Base-by-base conservation (phyloP, 2,329 filamentous ascomycete species). In the Camillea tinctor region DNA sequence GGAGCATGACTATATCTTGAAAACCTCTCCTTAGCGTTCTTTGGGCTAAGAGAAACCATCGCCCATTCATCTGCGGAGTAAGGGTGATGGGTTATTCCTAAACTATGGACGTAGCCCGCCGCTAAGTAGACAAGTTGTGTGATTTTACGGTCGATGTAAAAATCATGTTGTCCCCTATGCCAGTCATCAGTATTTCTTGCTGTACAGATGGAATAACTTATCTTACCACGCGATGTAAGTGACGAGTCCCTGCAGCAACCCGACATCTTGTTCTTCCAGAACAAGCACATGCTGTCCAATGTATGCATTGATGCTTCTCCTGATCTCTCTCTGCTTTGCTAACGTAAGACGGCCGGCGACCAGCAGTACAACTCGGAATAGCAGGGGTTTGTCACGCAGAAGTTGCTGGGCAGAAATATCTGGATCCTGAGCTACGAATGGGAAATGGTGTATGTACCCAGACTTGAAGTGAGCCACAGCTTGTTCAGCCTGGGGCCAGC, bases 171-270 rank as follows among this genome's bases (percentile, higher is more conserved):
- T 17, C 71, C 72, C 77, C 76, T 79, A n/a, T 4, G 36, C 6
- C 36, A 44, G 20, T 0, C 19, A 2, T 8, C 7, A 15, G 9
- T 23, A 23, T 26, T 60, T 30, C 59, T n/a, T 58, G 22, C 19
- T 22, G 21, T 4, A 58, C 20, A 56, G 21, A 22, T 11, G 9
- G 52, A 26, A 26, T 8, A 20, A 19, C 4, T 9, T 40, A 17
- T 48, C 70, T 54, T 71, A 82, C 81, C 81, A 83, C 21, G 78
- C 74, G 57, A 81, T 70, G 49, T 76, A 74, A 50, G 81, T 72
- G 7, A 83, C 61, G 8, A 82, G 68, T 0, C 80, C 81, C 65
- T 82, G 80, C 1, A 83, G 72, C 2, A 80, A 66, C 58, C 81
- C 79, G 8, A 83, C 59, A 17, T 71, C 74, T 30, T 71, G 71